Base-by-base conservation (phyloP, 2,329 filamentous ascomycete genomes). In the Sarocladiaceae sp. region DNA sequence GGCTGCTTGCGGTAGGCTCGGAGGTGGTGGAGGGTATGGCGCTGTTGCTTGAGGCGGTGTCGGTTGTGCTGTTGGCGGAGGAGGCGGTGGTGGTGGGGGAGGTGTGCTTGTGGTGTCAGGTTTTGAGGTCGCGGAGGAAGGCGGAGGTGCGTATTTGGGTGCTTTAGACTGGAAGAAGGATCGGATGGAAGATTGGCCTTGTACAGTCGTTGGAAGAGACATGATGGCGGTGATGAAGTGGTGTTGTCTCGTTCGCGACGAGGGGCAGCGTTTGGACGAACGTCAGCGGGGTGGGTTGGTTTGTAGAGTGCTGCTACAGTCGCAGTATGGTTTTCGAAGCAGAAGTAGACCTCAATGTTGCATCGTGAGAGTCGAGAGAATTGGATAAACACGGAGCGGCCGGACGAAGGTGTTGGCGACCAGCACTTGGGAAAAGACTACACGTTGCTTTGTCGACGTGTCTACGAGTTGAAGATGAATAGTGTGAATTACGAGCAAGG, bases 121-220 rank as follows among this genome's bases (percentile, higher is more conserved):
- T 29, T 50, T 36, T 20, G 54, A 46, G 60, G 54, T 49, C 56
- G 58, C 52, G 57, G 53, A 51, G 56, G 42, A 26, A 7, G 67
- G 66, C 8, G 68, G 68, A 52, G 68, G 63, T 42, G 63, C 64
- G 65, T 68, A 66, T 51, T 66, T 62, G 37, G 67, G 63, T 22
- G 72, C 63, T 58, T 78, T 77, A 53, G 71, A 68, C 39, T 71
- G 72, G 65, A 86, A 85, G 70, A 86, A 86, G 51, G 79, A 83
- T 51, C 77, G 78, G 59, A 86, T 85, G 42, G 82, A 84, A 35
- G 76, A 67, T 61, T 84, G 78, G 22, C 67, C 62, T 53, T 69
- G 69, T 54, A 64, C 62, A 36, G 62, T 60, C 11, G 64, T 66
- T 42, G 71, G 71, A 52, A 71, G 68, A 42, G 70, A 71, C 71